Evolutionary conservation across 169 alveolate genomes (phyloP), one percentile per base, ranked within the genome.

Genomic region (Plasmodium ovale): DNA sequence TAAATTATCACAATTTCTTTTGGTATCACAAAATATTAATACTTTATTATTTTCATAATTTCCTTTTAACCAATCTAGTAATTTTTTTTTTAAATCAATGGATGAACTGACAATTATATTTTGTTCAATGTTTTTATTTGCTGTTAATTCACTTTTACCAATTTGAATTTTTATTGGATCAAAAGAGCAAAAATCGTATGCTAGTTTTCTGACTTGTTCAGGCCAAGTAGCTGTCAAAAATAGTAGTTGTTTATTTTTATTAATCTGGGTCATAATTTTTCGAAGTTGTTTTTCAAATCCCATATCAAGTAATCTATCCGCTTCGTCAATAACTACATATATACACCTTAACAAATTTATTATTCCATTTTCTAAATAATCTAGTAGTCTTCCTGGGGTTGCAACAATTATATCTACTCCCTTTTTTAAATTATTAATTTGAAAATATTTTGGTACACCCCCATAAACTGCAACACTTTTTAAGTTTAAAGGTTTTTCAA

Each of bases 291-390:
- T 98, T 89, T 98, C 99, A 91, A 98, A 97, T n/a, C 99, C 99
- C 97, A 98, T 93, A 92, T 98, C 99, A 60, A 98, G 94, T 98
- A 98, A 97, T 88, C 99, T 93, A 92, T 98, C 99, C 2, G 99
- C 99, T 89, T 98, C 99, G 91, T 98, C 99, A 35, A 98, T 92
- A 23, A 98, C 98, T 51, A 97, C 94, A 94, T 96, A 98, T 72
- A 97, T 94, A 69, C 98, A 97, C 44, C 97, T 95, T 23, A 94
- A 94, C 54, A 98, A 92, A 6, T 95, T 96, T 21, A 97, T 87
- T 19, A 73, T 79, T 23, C 97, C 96, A 56, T 94, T 94, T 72
- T 95, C 95, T 62, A 98, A 94, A 65, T 94, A 95, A 79, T 98
- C 99, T 37, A 96, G 94, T 27, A 98, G 94, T 90, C 99, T 94